A percentile compares a stretch with the other conserved stretches of the same genome.
Evolutionary conservation across 2,329 filamentous ascomycete genomes (phyloP).

Genomic region (Xylaria sp.): DNA sequence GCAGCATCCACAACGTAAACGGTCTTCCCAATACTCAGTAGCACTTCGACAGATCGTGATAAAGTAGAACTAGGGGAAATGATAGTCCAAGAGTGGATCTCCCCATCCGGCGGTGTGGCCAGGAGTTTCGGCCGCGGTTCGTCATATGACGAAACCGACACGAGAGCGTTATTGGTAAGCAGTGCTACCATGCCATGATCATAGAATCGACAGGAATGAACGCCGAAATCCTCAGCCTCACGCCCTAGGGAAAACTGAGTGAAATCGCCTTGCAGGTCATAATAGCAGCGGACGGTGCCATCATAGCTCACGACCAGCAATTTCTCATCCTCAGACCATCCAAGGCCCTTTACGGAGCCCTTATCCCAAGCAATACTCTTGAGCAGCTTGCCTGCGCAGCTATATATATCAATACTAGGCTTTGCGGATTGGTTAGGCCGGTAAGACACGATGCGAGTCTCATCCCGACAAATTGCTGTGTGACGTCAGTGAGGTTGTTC

Average conservation of each 20-base stretch:
- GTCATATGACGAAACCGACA: constrained; percentile 88
- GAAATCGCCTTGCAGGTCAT: constrained; percentile 94
- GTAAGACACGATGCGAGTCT: constrained; percentile 83
- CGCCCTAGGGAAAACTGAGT: constrained; percentile 92
- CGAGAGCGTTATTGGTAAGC: constrained; percentile 85
- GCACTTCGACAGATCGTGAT: constrained; percentile 90
- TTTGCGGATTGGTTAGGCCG: constrained; percentile 77
- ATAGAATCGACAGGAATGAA: constrained; percentile 93
- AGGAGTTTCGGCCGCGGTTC: constrained; percentile 90
- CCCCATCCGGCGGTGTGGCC: constrained; percentile 78
- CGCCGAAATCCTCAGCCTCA: constrained; percentile 87
- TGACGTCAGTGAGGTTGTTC: constrained; percentile 45
- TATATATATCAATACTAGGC: constrained; percentile 93
- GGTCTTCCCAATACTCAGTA: constrained; percentile 85
- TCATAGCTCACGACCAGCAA: constrained; percentile 89
- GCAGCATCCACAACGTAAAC: constrained; percentile 88
- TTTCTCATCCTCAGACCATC: constrained; percentile 96
- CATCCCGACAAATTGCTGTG: constrained; percentile 88
- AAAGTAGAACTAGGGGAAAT: constrained; percentile 89
- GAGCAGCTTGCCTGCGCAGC: constrained; percentile 88
- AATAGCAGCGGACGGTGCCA: constrained; percentile 89
- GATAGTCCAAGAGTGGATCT: constrained; percentile 88
- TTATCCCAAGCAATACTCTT: constrained; percentile 92
- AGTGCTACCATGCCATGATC: constrained; percentile 91
- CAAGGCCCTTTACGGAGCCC: constrained; percentile 84